Conservation (phyloP, 2,329 filamentous ascomycete species). For the Grosmannia penicillata region DNA sequence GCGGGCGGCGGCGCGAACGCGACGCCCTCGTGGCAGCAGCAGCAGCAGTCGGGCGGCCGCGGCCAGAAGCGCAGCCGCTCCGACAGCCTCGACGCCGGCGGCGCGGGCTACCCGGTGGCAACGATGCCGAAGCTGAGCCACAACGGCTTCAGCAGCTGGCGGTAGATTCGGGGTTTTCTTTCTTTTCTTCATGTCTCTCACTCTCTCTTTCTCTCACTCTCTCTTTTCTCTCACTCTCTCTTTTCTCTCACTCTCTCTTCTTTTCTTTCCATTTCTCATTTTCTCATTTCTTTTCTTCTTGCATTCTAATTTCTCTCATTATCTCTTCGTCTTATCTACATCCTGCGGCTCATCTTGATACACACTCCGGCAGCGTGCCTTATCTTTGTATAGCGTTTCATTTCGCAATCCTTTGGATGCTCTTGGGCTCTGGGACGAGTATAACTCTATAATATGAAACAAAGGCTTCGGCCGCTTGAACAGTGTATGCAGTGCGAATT, state of each 20-base stretch:
- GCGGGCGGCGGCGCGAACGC: neutral
- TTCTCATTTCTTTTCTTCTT: neutral
- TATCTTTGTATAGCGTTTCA: neutral
- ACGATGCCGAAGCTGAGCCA: conserved; percentile 11
- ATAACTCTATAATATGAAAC: neutral
- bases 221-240: neutral
- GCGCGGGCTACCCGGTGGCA: conserved; percentile 9
- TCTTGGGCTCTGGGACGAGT: neutral
- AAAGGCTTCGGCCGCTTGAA: too few relatives aligned
- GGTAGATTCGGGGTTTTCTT: conserved; percentile 2
- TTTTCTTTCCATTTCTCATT: neutral
- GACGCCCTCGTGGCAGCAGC: neutral
- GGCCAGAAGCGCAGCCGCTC: conserved; percentile 19
- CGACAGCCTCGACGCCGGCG: conserved; percentile 15
- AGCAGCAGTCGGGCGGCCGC: conserved; percentile 1
- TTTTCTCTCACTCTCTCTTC: neutral
- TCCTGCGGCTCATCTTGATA: neutral
- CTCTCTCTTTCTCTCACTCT: too few relatives aligned
- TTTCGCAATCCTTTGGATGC: neutral
- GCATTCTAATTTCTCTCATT: neutral
- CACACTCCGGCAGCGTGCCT: neutral
- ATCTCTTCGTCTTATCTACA: neutral
- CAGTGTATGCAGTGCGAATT: too few relatives aligned
- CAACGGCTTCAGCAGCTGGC: conserved; percentile 11
- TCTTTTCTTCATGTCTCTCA: neutral